Evolutionary conservation across 1,139 yeast species (phyloP), one percentile per base, ranked within the genome.

Genomic region (Ashbya aceris): DNA sequence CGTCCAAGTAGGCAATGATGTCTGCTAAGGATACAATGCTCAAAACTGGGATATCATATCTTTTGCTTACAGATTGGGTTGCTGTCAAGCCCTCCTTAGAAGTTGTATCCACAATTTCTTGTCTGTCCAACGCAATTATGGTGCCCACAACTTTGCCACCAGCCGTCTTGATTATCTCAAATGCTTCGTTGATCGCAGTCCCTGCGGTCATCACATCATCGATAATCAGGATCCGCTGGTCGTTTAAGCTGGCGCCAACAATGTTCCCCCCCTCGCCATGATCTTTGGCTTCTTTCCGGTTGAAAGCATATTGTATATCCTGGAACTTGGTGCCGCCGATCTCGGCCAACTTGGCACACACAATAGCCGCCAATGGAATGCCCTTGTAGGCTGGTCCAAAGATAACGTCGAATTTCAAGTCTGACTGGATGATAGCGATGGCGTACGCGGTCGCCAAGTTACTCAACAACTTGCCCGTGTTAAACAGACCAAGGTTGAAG

Each of bases 181-280:
- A 83, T 1, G 97, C 96, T 66, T 91, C 97, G 56, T 83, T 83
- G 61, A 89, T 87, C 42, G 98, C 98, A 45, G 97, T 91, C 33
- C 98, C 98, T 2, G 98, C 97, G 46, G 97, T 91, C 79, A 91
- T 89, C 40, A 91, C 97, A 58, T 91, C 98, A 64, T 91, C 98
- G 50, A 91, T 86, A 55, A 91, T 83, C 56, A 91, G 70, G 29
- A 87, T 76, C 48, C 72, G 73, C 64, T 87, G 83, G 43, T 76
- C 83, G 47, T 73, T 72, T 54, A 91, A 73, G 3, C 76, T 65
- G 36, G 85, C 77, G 29, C 98, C 98, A 33, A 91, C 98, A 56
- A 91, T 84, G 46, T 76, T 76, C 12, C 98, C 98, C 49, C 98
- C 98, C 69, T 91, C 98, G 42, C 98, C 98, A 62, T 91, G 98